phyloP scores from a whole-genome alignment of 768 basidiomycete species.

The Leccinum olivaceopallidum region DNA sequence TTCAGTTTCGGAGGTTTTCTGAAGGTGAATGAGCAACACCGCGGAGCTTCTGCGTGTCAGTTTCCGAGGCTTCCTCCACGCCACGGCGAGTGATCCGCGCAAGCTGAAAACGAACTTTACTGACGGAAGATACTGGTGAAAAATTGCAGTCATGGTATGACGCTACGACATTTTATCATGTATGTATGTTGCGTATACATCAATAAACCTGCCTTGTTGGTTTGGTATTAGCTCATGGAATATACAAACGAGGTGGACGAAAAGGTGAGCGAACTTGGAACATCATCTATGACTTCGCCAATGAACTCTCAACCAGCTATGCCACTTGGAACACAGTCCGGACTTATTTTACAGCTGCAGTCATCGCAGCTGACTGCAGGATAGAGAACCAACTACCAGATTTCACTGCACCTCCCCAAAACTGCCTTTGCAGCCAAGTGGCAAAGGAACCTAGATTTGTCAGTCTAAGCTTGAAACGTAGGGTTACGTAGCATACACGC shows the following conservation, averaged over 20 bases:
- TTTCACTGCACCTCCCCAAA: conserved; percentile 8
- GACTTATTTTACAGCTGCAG: background rate
- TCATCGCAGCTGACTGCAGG: conserved; percentile 18
- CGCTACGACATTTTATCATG: background rate
- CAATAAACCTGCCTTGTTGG: background rate
- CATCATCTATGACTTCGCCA: no score
- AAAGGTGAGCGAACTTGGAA: background rate
- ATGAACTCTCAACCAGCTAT: background rate
- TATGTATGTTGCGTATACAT: background rate
- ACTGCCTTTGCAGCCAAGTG: conserved; percentile 7
- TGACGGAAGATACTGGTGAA: background rate
- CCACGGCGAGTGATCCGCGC: no score
- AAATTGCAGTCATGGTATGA: background rate
- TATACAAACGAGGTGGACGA: background rate
- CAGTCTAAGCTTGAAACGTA: background rate
- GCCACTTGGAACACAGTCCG: background rate
- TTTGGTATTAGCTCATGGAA: background rate
- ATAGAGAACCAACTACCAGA: conserved; percentile 13
- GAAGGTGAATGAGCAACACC: background rate
- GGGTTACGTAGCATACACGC: background rate
- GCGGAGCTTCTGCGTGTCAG: background rate
- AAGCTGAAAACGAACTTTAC: no score
- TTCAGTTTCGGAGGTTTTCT: no score
- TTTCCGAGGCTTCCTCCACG: background rate
- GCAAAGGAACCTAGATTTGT: conserved; percentile 11